Percentiles rank a stretch among this genome's conserved stretches.
phyloP scores from a whole-genome alignment of 1,139 yeast genomes.

The Candida sp. region DNA sequence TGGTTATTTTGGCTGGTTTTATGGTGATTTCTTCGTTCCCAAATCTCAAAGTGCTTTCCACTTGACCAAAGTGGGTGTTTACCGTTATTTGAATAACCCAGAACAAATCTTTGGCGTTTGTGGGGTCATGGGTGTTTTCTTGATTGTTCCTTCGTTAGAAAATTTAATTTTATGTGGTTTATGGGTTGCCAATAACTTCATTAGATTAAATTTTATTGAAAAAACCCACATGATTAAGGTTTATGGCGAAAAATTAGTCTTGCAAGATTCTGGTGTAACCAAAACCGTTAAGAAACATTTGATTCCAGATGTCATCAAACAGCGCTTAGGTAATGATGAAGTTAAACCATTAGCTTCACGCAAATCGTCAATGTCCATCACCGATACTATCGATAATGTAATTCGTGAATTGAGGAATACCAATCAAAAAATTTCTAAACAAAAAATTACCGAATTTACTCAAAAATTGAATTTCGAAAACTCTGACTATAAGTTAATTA shows the following conservation, averaged over 20 bases:
- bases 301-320: slow-evolving; percentile 38
- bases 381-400: slow-evolving; percentile 41
- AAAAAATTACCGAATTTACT: slow-evolving; percentile 38
- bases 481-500: slow-evolving; percentile 27
- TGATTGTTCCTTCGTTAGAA: slow-evolving; percentile 59
- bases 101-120: slow-evolving; percentile 80
- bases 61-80: slow-evolving; percentile 79
- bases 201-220: slow-evolving; percentile 72
- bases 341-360: slow-evolving; percentile 16
- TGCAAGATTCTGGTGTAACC: slow-evolving; percentile 62
- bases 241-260: slow-evolving; percentile 64
- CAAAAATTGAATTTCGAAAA: slow-evolving; percentile 39
- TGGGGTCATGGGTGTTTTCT: slow-evolving; percentile 77
- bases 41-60: slow-evolving; percentile 35
- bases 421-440: slow-evolving; percentile 30
- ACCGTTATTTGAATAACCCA: slow-evolving; percentile 81
- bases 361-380: slow-evolving; percentile 18
- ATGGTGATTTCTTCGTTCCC: slow-evolving; percentile 82
- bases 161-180: slow-evolving; percentile 55
- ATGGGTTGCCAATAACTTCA: slow-evolving; percentile 69
- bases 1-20: slow-evolving; percentile 88
- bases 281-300: slow-evolving; percentile 58
- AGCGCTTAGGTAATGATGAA: slow-evolving; percentile 19
- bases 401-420: slow-evolving; percentile 36
- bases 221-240: slow-evolving; percentile 77